A percentile compares a stretch with the other conserved stretches of the same genome.
phyloP scores from a whole-genome alignment of 2,329 filamentous ascomycete genomes.

The Cladosporium halotolerans region DNA sequence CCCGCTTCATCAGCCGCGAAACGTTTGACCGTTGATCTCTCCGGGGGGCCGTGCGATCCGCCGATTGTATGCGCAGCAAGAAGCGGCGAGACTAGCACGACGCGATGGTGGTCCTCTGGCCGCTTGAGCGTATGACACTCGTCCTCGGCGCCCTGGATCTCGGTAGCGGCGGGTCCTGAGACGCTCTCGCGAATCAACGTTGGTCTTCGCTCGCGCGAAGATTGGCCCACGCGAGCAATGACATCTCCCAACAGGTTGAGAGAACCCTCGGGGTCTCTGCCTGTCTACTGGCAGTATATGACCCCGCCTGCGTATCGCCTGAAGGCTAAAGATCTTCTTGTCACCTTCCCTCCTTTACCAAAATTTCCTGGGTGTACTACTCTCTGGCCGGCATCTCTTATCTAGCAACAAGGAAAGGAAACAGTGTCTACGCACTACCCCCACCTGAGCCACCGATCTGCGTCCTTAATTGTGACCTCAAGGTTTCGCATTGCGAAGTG shows the following conservation, averaged over 20 bases:
- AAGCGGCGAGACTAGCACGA: no score
- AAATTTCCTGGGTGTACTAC: neutral
- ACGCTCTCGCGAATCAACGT: neutral
- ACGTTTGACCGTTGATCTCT: no score
- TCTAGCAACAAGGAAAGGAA: constrained; percentile 10
- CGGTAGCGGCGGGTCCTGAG: neutral
- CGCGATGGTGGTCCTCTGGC: no score
- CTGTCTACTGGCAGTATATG: no score
- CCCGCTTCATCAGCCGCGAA: no score
- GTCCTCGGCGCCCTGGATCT: neutral
- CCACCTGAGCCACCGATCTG: constrained; percentile 6
- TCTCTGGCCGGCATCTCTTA: neutral
- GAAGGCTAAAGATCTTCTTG: neutral
- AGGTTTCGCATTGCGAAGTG: constrained; percentile 4
- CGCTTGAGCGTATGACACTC: no score
- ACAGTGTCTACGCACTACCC: neutral
- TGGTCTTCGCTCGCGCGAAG: neutral
- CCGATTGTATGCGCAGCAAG: no score
- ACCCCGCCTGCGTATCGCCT: no score
- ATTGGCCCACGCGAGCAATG: neutral
- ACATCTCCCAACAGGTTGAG: neutral
- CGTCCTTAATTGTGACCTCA: constrained; percentile 6
- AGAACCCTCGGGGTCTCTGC: no score
- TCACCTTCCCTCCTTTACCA: neutral
- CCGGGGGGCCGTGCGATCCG: no score